Evolutionary conservation across 2,329 filamentous ascomycete species (phyloP), one percentile per base, ranked within the genome.

Genomic region (Periconia digitata): DNA sequence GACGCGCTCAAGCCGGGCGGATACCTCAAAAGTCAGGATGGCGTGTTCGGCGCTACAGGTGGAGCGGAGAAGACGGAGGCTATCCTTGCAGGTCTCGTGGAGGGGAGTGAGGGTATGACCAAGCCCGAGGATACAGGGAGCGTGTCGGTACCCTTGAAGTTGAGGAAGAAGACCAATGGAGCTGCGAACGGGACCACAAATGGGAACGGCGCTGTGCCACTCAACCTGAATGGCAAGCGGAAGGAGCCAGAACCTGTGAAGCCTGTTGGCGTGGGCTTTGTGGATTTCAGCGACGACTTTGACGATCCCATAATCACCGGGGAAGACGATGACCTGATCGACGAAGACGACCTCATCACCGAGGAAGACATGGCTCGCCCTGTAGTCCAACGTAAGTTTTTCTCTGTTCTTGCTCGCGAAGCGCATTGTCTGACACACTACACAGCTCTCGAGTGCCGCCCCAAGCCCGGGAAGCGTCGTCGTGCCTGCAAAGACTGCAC

Each of bases 401-500:
- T 39, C 7, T 18, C 8, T 16, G 17, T 12, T 21, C 23, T 18
- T 17, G 22, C 13, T 20, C 16, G 8, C 7, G 13, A 12, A 23
- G 4, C 20, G 20, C 2, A n/a, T 23, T 21, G 44, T 46, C 51
- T 61, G 32, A 50, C 51, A 54, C 35, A 29, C 21, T 16, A 13
- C 17, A 22, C 55, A 89, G 92, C 94, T 44, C 82, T 86, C 21
- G 90, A 95, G 69, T 99, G 94, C 72, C 84, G 86, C 50, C 92
- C 92, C 40, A 90, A 94, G 74, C 81, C 86, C 38, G 90, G 89
- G 49, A 95, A 95, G 77, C 86, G 92, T 60, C 87, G 92, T 46
- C 86, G 92, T 53, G 91, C 94, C 49, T 99, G 94, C 80, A 97
- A 99, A 75, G 94, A 99, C 77, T 99, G 94, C 78, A 92, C 89